A percentile compares a stretch with the other conserved stretches of the same genome.
phyloP scores from a whole-genome alignment of 2,329 filamentous ascomycete species.

The Xylariaceae sp. region DNA sequence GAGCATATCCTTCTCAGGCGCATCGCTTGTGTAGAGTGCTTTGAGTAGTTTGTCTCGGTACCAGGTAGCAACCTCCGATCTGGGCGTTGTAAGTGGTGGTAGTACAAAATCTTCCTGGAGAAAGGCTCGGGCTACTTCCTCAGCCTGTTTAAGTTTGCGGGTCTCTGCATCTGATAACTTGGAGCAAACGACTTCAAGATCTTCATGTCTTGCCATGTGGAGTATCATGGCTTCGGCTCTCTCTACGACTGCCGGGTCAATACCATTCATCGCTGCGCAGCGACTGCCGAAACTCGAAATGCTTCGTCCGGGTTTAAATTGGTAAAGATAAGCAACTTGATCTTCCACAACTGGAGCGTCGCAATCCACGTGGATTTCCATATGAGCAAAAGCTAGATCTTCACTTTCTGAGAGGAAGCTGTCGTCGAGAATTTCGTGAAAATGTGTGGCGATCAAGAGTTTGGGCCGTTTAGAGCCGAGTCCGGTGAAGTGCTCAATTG shows the following conservation, averaged over 20 bases:
- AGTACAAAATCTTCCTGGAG: constrained; percentile 41
- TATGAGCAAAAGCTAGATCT: constrained; percentile 60
- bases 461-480: constrained; percentile 48
- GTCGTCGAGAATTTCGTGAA: constrained; percentile 69
- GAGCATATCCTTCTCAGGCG: too few species aligned
- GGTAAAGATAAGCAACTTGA: constrained; percentile 72
- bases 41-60: constrained; percentile 25
- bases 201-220: constrained; percentile 67
- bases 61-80: constrained; percentile 10
- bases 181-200: constrained; percentile 70
- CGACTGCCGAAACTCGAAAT: constrained; percentile 78
- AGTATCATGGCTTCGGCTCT: constrained; percentile 71
- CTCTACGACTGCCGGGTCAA: constrained; percentile 66
- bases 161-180: constrained; percentile 61
- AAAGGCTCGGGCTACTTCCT: constrained; percentile 56
- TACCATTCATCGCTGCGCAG: constrained; percentile 84
- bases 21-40: constrained; percentile 16
- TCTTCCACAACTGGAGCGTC: constrained; percentile 50
- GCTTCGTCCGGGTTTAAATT: constrained; percentile 62
- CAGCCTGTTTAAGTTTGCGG: constrained; percentile 63
- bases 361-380: constrained; percentile 63
- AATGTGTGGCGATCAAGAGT: constrained; percentile 60
- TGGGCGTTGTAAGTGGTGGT: constrained; percentile 10
- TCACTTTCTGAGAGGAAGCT: constrained; percentile 49
- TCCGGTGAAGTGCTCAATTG: constrained; percentile 53